Base-by-base conservation (phyloP, 1,284 basidiomycete species). In the Pisolithus thermaeus region DNA sequence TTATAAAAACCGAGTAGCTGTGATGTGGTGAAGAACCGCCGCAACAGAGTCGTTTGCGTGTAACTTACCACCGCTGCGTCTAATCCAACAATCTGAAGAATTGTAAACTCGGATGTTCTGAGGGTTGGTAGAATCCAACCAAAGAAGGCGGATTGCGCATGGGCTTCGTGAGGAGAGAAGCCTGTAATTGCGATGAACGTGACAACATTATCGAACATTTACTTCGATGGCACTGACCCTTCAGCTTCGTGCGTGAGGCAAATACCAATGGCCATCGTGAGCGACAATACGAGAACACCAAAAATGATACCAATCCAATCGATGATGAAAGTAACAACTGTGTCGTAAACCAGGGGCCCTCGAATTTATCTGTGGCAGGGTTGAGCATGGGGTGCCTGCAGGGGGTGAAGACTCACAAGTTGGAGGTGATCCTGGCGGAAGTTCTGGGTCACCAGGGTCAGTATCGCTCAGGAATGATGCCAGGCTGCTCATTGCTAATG, bases 111-210 rank as follows among this genome's bases (percentile, higher is more conserved):
- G 41, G 91, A 92, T 0, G 90, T 92, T 52, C 80, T 77, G 51
- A 97, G 77, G 0, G 95, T 98, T 1, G 96, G 96, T 57, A 93
- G 67, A 57, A 98, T 90, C 96, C 96, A 99, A 20, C 92, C 92
- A 70, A 97, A 93, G 70, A 96, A 90, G 0, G 87, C 83, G 52
- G 80, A 76, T 58, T 88, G 87, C 5, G 84, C 82, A 63, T 94
- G 90, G 0, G 87, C 88, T 68, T 93, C 90, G 60, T 92, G 89
- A 16, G 92, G 90, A 4, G 92, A 92, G 71, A 95, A 94, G 3
- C 85, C 90, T 90, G 61, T 7, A 27, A 3, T 22, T n/a, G 37
- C 7, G 35, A 48, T 57, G 22, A 61, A 49, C 30, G 16, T 32
- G 32, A 45, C 47, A 43, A 41, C 42, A 28, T 30, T 40, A 43